Base-by-base conservation (phyloP, 768 basidiomycete genomes). In the Lactarius tabidus region DNA sequence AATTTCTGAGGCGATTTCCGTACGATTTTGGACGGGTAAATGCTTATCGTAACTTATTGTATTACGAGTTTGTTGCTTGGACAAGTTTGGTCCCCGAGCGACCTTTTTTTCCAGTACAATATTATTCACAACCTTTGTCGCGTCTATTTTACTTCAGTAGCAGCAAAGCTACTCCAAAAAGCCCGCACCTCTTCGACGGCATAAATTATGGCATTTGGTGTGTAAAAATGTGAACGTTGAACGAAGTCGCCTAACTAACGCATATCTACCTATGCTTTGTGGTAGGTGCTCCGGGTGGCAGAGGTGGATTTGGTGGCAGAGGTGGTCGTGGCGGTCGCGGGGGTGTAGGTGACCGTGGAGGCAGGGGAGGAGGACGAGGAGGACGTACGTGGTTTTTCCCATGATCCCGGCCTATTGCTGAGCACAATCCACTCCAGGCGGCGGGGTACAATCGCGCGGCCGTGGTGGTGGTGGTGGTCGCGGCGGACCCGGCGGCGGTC, bases 211-310 rank as follows among this genome's bases (percentile, higher is more conserved):
- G 73, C 75, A 70, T 76, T 74, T 45, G 75, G 75, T 76, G 39
- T 20, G 73, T 57, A 17, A 29, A 23, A 6, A 29, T 23, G 35
- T 41, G 14, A 10, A 28, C n/a, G 12, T 6, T 28, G 20, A 12
- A 59, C 52, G 15, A 17, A 20, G 6, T 29, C 20, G 52, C 31
- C 7, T 17, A 18, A 39, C 6, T 63, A 20, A 57, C 35, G 33
- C 33, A 57, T 38, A 28, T 39, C 23, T 6, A 10, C 15, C 45
- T 69, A 17, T 52, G 23, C 41, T 29, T 60, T 36, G 66, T 59
- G 12, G 15, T 59, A 84, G 85, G 84, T 70, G 79, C 72, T 79
- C 81, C 89, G 75, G 92, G 92, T 66, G 86, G 87, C 72, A 87
- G 91, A 67, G 91, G 91, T 38, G 87, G 87, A 23, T 67, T 72